Base-by-base conservation (phyloP, 441 rosid species). In the Erysimum cheiri region DNA sequence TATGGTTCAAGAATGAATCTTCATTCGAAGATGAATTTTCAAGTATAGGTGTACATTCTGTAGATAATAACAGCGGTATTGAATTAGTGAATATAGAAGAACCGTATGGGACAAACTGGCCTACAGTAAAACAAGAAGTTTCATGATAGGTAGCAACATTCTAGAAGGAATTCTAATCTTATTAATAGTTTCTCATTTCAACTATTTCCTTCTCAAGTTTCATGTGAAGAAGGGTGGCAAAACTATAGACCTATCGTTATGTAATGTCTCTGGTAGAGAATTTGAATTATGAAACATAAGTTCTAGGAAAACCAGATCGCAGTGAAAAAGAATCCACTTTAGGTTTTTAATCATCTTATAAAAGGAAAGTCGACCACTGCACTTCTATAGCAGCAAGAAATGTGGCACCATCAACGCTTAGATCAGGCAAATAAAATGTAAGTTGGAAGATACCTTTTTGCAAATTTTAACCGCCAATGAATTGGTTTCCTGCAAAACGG, bases 401-500 rank as follows among this genome's bases (percentile, higher is more conserved):
- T 4, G 62, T 35, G 58, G 52, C 73, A 54, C 48, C 46, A 58
- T 44, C 63, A 64, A 65, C 36, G 41, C 41, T 52, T 63, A 22
- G 50, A 28, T 67, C 56, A 75, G 59, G 69, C 48, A 72, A 55
- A 60, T 9, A 59, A 35, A 39, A 36, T 58, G 68, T 43, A 63
- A 49, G 40, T 59, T 47, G 29, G 53, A 62, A 13, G 81, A 69
- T 60, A 93, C 98, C 89, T 93, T 96, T 85, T 96, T 96, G 88
- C 84, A 84, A 62, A 96, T 87, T 81, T 85, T 96, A 49, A 96
- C 92, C 59, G 91, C 95, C 79, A 93, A 70, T 1, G 86, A 79
- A 74, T 80, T 88, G n/a, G 82, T 77, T 78, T 96, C 98, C 67
- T 74, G 81, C 72, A 78, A 71, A 75, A 87, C 72, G 76, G 93